phyloP scores from a whole-genome alignment of 495 filamentous ascomycete species.

The Penicillium cinerascens region DNA sequence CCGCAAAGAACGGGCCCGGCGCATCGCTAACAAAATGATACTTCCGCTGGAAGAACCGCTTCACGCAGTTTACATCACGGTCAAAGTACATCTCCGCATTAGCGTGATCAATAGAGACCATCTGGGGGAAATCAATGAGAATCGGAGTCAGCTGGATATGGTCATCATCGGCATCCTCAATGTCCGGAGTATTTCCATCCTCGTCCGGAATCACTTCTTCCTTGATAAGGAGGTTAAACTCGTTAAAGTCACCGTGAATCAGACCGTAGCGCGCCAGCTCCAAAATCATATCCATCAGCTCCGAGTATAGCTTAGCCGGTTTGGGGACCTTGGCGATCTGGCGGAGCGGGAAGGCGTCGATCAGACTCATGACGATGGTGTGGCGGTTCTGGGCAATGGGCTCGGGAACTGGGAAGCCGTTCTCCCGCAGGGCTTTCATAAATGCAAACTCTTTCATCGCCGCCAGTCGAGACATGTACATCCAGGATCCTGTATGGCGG shows the following conservation, averaged over 20 bases:
- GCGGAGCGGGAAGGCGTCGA: slow-evolving; percentile 85
- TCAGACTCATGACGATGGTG: slow-evolving; percentile 89
- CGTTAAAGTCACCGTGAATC: slow-evolving; percentile 98
- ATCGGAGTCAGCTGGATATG: slow-evolving; percentile 55
- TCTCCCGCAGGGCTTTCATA: slow-evolving; percentile 78
- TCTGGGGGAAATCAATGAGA: slow-evolving; percentile 97
- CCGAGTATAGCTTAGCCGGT: slow-evolving; percentile 76
- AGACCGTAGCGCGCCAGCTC: slow-evolving; percentile 80
- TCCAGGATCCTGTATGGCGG: slow-evolving; percentile 76
- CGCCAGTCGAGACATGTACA: slow-evolving; percentile 92
- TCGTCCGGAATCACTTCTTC: slow-evolving; percentile 53
- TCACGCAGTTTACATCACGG: slow-evolving; percentile 90
- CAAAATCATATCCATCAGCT: slow-evolving; percentile 84
- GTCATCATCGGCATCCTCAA: slow-evolving; percentile 27
- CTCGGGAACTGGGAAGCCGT: slow-evolving; percentile 84
- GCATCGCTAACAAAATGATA: slow-evolving; percentile 83
- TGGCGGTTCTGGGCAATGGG: slow-evolving; percentile 85
- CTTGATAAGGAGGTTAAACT: slow-evolving; percentile 95
- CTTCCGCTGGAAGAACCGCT: slow-evolving; percentile 82
- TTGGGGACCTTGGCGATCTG: slow-evolving; percentile 77
- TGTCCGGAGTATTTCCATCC: slow-evolving; percentile 33
- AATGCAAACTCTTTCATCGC: slow-evolving; percentile 90
- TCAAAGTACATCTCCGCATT: slow-evolving; percentile 97
- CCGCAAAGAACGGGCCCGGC: slow-evolving; percentile 77
- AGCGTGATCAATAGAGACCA: slow-evolving; percentile 89